A percentile compares a stretch with the other conserved stretches of the same genome.
phyloP scores from a whole-genome alignment of 176 grass and related monocot species.

The Leersia perrieri region DNA sequence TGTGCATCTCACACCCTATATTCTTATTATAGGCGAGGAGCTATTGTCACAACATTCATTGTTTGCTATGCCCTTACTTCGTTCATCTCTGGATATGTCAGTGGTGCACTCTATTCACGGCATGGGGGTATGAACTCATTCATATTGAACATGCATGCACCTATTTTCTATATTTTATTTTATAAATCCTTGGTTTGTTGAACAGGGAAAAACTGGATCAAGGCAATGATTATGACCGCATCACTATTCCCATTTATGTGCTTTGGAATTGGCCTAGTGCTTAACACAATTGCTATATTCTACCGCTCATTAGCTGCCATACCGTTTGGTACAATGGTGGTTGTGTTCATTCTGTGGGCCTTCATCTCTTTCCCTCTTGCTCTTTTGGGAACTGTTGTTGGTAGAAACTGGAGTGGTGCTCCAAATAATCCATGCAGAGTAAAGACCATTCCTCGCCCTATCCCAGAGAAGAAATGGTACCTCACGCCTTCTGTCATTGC shows the following conservation, averaged over 20 bases:
- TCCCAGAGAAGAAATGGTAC: slow-evolving; percentile 98
- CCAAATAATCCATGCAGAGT: slow-evolving; percentile 95
- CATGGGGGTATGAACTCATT: slow-evolving; percentile 61
- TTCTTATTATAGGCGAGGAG: slow-evolving; percentile 62
- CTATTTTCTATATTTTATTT: slow-evolving; percentile 24
- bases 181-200: slow-evolving; percentile 15
- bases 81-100: slow-evolving; percentile 89
- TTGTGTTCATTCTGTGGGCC: slow-evolving; percentile 84
- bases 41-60: slow-evolving; percentile 91
- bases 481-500: slow-evolving; percentile 82
- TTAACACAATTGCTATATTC: slow-evolving; percentile 94
- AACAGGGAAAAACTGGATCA: slow-evolving; percentile 93
- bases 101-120: slow-evolving; percentile 70
- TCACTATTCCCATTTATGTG: slow-evolving; percentile 94
- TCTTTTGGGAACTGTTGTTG: slow-evolving; percentile 89
- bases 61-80: slow-evolving; percentile 96
- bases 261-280: slow-evolving; percentile 79
- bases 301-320: slow-evolving; percentile 95
- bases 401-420: slow-evolving; percentile 84
- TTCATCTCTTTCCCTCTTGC: slow-evolving; percentile 89
- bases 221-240: slow-evolving; percentile 77
- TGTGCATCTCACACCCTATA: not conserved
- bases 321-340: slow-evolving; percentile 91
- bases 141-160: slow-evolving; percentile 9
- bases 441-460: slow-evolving; percentile 88